Conservation (phyloP, 805 yeast species). For the Candida nitratophila region DNA sequence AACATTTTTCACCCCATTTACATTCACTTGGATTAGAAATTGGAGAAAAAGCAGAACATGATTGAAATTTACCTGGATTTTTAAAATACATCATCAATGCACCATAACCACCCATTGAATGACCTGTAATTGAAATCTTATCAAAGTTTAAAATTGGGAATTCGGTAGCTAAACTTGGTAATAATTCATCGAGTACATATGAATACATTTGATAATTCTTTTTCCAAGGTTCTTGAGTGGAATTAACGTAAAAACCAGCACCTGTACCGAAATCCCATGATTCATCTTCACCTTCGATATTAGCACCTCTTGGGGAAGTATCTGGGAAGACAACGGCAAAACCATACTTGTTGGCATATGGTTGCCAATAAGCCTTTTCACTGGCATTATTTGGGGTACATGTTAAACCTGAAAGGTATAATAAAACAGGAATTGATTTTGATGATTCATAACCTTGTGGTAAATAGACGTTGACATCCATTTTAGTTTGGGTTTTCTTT, state of each 20-base stretch:
- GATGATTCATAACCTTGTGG: constrained; percentile 42
- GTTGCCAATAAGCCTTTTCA: constrained; percentile 86
- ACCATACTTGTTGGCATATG: constrained; percentile 72
- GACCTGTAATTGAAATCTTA: constrained; percentile 80
- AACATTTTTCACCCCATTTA: constrained; percentile 88
- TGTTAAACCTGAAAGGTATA: constrained; percentile 83
- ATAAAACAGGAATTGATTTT: constrained; percentile 56
- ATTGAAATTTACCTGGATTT: constrained; percentile 65
- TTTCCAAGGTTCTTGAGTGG: constrained; percentile 66
- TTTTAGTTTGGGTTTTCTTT: constrained; percentile 50
- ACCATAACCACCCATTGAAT: constrained; percentile 98
- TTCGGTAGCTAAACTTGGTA: constrained; percentile 36
- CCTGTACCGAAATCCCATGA: constrained; percentile 89
- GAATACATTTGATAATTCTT: constrained; percentile 80
- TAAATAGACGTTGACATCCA: constrained; percentile 80
- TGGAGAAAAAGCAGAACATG: constrained; percentile 89
- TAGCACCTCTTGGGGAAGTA: constrained; percentile 89
- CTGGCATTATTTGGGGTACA: constrained; percentile 91
- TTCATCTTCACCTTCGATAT: constrained; percentile 58
- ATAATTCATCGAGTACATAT: constrained; percentile 72
- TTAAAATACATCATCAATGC: constrained; percentile 63
- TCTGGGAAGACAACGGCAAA: constrained; percentile 92
- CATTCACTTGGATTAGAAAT: constrained; percentile 70
- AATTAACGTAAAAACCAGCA: constrained; percentile 91
- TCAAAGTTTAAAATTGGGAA: constrained; percentile 50